Percentiles rank a stretch among this genome's conserved stretches.
These are phyloP conservation scores for Triticum aestivum DNA, from an alignment of 176 grass and related monocot genomes.

Conservation along the genomic window DNA sequence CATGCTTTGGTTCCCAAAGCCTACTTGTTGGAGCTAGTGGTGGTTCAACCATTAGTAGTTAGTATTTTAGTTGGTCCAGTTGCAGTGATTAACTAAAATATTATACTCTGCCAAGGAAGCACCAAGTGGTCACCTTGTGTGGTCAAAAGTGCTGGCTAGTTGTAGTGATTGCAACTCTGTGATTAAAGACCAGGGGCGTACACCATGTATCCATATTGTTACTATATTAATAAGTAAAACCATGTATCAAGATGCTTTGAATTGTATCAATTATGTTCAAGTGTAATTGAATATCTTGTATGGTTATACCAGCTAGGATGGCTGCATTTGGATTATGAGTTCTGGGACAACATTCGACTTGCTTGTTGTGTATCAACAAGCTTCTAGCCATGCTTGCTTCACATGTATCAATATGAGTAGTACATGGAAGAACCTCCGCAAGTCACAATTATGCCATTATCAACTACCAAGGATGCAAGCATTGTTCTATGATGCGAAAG, in stretches of 20 bases:
- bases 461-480: neutral
- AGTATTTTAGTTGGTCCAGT: neutral
- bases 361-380: neutral
- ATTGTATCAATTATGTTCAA: neutral
- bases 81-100: neutral
- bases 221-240: neutral
- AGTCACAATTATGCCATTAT: neutral
- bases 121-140: neutral
- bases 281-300: neutral
- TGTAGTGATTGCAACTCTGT: neutral
- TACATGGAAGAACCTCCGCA: neutral
- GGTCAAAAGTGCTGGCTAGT: neutral
- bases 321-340: neutral
- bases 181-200: neutral
- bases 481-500: neutral
- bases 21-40: neutral
- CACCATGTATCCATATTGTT: neutral
- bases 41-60: neutral
- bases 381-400: neutral
- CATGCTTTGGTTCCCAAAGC: neutral
- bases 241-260: neutral
- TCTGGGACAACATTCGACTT: neutral
- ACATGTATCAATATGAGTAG: neutral
- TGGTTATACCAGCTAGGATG: neutral
- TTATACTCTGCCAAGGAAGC: neutral